phyloP scores from a whole-genome alignment of 352 stramenopile genomes.

The Globisporangium megalacanthum region DNA sequence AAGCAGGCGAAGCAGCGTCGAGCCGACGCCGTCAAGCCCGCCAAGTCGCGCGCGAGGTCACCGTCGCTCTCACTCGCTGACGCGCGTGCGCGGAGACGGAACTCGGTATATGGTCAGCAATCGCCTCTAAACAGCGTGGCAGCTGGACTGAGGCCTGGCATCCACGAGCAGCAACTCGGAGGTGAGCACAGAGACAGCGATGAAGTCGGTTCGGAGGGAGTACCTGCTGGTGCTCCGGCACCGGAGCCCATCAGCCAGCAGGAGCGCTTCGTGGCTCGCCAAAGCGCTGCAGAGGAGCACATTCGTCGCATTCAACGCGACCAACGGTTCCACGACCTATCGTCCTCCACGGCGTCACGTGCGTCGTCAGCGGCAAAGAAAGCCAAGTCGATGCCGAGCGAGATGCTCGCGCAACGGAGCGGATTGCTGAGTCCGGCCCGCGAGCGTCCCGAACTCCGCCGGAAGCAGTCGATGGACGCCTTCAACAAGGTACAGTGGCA shows the following conservation, averaged over 20 bases:
- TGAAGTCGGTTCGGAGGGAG: background rate
- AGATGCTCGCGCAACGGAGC: conserved; percentile 18
- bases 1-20: conserved; percentile 19
- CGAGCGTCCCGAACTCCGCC: conserved; percentile 39
- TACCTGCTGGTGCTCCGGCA: background rate
- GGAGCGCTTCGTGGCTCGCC: conserved; percentile 9
- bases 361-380: conserved; percentile 12
- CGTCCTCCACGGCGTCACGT: background rate
- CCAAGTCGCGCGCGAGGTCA: background rate
- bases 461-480: conserved; percentile 60
- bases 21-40: background rate
- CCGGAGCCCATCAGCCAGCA: background rate
- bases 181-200: background rate
- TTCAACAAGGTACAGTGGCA: conserved; percentile 30
- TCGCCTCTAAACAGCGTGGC: background rate
- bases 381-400: conserved; percentile 13
- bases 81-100: background rate
- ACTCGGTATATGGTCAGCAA: background rate
- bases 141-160: background rate
- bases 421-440: conserved; percentile 40
- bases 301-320: conserved; percentile 25
- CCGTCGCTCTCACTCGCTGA: background rate
- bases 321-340: conserved; percentile 6
- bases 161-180: conserved; percentile 3
- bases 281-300: conserved; percentile 8